Conservation (phyloP, 1,284 basidiomycete species). For the Cryptococcus sp. region DNA sequence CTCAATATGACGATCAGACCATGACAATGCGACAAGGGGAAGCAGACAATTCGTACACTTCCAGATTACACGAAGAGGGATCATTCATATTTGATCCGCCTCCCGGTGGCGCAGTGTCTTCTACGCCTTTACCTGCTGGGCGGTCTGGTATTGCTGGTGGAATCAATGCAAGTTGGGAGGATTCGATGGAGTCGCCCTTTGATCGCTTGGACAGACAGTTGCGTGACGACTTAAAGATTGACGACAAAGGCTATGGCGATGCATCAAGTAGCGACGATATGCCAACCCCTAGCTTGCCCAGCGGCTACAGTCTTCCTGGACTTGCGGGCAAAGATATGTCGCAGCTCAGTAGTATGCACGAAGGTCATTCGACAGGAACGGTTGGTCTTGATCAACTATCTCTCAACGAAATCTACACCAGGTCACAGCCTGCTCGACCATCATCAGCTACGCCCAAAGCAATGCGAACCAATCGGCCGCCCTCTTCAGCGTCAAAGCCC, state of each 20-base stretch:
- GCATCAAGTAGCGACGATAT: conserved; percentile 22
- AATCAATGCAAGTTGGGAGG: conserved; percentile 60
- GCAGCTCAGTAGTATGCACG: conserved; percentile 5
- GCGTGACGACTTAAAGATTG: conserved; percentile 57
- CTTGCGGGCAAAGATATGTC: conserved; percentile 8
- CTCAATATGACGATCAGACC: conserved; percentile 39
- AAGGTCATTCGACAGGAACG: conserved; percentile 24
- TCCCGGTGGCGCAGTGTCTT: conserved; percentile 27
- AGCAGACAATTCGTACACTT: conserved; percentile 25
- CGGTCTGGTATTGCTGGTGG: conserved; percentile 15
- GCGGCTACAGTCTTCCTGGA: conserved; percentile 36
- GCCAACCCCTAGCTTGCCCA: conserved; percentile 42
- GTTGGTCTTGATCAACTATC: conserved; percentile 7
- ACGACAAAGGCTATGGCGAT: conserved; percentile 11
- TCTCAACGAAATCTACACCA: background rate
- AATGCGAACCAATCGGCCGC: conserved; percentile 6
- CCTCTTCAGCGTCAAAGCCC: conserved; percentile 43
- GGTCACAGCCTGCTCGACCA: conserved; percentile 1
- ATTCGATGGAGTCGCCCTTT: conserved; percentile 72
- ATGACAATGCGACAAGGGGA: conserved; percentile 24
- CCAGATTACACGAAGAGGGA: conserved; percentile 25
- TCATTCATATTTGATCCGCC: conserved; percentile 39
- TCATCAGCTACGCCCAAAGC: conserved; percentile 27
- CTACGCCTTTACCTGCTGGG: conserved; percentile 39
- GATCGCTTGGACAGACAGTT: conserved; percentile 69